Percentiles rank a stretch among this genome's conserved stretches.
These are phyloP conservation scores for Tritrichomonas foetus DNA, from an alignment of 208 protist species.

Conservation along the genomic window DNA sequence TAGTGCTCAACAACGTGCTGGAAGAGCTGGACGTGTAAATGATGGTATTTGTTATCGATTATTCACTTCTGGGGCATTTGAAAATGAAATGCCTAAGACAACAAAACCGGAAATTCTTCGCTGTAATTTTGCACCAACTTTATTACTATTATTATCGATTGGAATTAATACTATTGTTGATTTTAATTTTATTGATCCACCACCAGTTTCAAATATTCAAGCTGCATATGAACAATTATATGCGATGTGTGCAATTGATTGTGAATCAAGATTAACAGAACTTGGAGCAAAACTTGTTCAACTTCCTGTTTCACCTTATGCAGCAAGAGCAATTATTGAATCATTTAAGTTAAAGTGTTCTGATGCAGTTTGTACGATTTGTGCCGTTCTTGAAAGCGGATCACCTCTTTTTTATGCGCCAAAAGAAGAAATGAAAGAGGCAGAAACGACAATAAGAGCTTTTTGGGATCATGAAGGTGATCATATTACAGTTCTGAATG, in stretches of 20 bases:
- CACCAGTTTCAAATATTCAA: slow-evolving; percentile 56
- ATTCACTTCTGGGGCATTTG: slow-evolving; percentile 63
- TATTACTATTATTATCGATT: slow-evolving; percentile 70
- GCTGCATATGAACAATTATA: slow-evolving; percentile 66
- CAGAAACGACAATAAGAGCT: neutral
- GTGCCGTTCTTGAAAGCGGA: slow-evolving; percentile 42
- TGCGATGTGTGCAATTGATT: slow-evolving; percentile 66
- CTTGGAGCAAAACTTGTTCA: slow-evolving; percentile 65
- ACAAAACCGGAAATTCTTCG: slow-evolving; percentile 71
- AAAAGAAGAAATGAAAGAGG: neutral
- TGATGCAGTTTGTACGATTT: slow-evolving; percentile 19
- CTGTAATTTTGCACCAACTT: slow-evolving; percentile 55
- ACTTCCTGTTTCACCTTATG: slow-evolving; percentile 64
- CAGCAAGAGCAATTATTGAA: slow-evolving; percentile 48
- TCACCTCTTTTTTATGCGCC: slow-evolving; percentile 25
- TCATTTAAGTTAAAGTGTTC: neutral
- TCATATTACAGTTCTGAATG: slow-evolving; percentile 42
- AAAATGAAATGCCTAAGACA: slow-evolving; percentile 36
- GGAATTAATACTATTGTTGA: slow-evolving; percentile 68
- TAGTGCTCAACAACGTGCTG: slow-evolving; percentile 73
- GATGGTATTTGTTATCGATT: slow-evolving; percentile 62
- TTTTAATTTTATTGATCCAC: slow-evolving; percentile 73
- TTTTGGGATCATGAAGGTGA: slow-evolving; percentile 44
- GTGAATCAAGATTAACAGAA: slow-evolving; percentile 57
- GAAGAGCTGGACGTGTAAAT: slow-evolving; percentile 68